Conservation (phyloP, 257 asterid species). For the Solanum dulcamara region DNA sequence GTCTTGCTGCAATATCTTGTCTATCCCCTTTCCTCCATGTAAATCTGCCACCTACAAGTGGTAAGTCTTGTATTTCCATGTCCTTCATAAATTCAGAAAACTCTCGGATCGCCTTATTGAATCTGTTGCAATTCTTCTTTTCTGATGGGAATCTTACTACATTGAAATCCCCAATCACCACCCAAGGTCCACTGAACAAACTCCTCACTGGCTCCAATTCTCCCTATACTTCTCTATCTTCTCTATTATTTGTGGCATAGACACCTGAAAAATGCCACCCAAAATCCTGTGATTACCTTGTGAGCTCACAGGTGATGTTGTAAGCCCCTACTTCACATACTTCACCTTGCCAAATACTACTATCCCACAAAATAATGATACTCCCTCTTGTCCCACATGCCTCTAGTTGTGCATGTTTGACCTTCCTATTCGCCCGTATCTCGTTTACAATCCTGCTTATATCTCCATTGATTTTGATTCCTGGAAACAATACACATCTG, state of each 20-base stretch:
- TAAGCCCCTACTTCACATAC: background rate
- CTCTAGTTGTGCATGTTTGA: background rate
- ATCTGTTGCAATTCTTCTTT: background rate
- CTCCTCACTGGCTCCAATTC: background rate
- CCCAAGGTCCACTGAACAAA: background rate
- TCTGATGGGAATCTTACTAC: background rate
- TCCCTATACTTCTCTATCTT: background rate
- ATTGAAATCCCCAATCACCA: background rate
- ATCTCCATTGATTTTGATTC: too few relatives aligned
- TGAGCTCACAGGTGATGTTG: background rate
- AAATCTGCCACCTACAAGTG: background rate
- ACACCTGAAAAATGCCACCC: background rate
- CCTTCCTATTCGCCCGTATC: background rate
- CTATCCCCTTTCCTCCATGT: background rate
- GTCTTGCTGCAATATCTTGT: background rate
- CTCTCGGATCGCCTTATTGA: background rate
- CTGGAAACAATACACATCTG: too few relatives aligned
- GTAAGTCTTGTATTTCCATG: background rate
- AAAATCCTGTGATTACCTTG: background rate
- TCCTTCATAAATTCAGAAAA: background rate
- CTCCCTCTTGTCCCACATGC: background rate
- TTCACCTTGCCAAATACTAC: background rate
- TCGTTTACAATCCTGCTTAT: too few relatives aligned
- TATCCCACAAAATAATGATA: background rate
- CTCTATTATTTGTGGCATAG: background rate